phyloP scores from a whole-genome alignment of 495 filamentous ascomycete species.

The Penicillium canariense region DNA sequence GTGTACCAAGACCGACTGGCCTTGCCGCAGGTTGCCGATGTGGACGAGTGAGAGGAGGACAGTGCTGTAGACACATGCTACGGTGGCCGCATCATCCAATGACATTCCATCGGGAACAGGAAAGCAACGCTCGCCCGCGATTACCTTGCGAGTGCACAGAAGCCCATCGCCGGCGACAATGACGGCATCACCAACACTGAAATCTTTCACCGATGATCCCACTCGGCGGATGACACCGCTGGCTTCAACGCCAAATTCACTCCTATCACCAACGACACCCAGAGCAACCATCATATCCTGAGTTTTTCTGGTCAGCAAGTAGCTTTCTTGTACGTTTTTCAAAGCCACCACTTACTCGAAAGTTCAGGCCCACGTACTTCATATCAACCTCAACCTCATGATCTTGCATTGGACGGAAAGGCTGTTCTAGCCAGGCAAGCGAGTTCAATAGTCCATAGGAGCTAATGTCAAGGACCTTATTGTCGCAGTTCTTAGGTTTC shows the following conservation, averaged over 20 bases:
- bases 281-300: conserved; percentile 41
- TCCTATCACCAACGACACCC: conserved; percentile 22
- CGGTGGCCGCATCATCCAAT: conserved; percentile 21
- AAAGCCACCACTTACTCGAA: conserved; percentile 27
- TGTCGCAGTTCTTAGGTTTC: background rate
- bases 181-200: conserved; percentile 32
- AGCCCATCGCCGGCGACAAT: background rate
- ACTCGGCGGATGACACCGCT: conserved; percentile 40
- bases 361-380: conserved; percentile 42
- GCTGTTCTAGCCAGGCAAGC: conserved; percentile 22
- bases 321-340: background rate
- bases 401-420: background rate
- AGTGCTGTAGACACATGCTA: conserved; percentile 1
- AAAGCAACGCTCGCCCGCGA: background rate
- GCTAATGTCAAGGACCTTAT: conserved; percentile 14
- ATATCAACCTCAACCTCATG: conserved; percentile 38
- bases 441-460: conserved; percentile 26
- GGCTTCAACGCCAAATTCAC: conserved; percentile 26
- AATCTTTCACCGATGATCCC: conserved; percentile 29
- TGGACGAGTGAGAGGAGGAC: background rate
- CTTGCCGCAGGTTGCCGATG: conserved; percentile 10
- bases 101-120: conserved; percentile 14
- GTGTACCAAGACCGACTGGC: conserved; percentile 27
- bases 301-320: background rate
- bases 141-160: background rate